phyloP scores from a whole-genome alignment of 495 filamentous ascomycete species.

The Tricharina praecox region DNA sequence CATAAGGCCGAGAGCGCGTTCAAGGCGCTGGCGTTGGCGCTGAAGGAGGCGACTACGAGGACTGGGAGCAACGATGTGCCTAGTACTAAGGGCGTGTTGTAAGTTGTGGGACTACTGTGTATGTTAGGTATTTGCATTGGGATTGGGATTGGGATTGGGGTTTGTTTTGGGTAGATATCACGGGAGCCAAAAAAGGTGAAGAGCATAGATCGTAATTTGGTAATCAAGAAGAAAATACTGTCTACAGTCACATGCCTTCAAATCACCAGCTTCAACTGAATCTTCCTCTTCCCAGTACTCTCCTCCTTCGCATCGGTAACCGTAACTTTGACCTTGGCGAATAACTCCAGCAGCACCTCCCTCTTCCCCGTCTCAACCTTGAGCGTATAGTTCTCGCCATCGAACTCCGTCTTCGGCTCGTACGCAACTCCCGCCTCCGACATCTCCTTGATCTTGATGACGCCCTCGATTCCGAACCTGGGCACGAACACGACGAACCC shows the following conservation, averaged over 20 bases:
- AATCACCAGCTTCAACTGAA: conserved; percentile 48
- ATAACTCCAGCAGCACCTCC: conserved; percentile 52
- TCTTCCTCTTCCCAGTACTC: conserved; percentile 79
- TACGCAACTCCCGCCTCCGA: conserved; percentile 30
- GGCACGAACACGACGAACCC: conserved; percentile 93
- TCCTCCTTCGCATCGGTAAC: conserved; percentile 88
- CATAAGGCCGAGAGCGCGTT: conserved; percentile 94
- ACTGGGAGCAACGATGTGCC: conserved; percentile 71
- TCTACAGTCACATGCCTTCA: no score
- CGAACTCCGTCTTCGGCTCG: conserved; percentile 47
- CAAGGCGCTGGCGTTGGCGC: conserved; percentile 81
- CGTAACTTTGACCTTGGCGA: conserved; percentile 72
- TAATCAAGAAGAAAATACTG: no score
- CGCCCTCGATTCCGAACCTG: conserved; percentile 80
- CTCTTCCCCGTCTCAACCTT: conserved; percentile 26
- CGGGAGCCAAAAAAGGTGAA: no score
- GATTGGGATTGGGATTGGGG: no score
- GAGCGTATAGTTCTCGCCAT: conserved; percentile 67
- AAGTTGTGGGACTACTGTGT: no score
- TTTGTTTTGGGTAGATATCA: no score
- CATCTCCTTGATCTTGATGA: conserved; percentile 73
- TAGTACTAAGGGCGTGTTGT: conserved; percentile 34
- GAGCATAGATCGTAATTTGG: no score
- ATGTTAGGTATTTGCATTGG: no score
- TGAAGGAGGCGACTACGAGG: conserved; percentile 53